Conservation (phyloP, 2,329 filamentous ascomycete genomes). For the Colletotrichum sansevieriae region DNA sequence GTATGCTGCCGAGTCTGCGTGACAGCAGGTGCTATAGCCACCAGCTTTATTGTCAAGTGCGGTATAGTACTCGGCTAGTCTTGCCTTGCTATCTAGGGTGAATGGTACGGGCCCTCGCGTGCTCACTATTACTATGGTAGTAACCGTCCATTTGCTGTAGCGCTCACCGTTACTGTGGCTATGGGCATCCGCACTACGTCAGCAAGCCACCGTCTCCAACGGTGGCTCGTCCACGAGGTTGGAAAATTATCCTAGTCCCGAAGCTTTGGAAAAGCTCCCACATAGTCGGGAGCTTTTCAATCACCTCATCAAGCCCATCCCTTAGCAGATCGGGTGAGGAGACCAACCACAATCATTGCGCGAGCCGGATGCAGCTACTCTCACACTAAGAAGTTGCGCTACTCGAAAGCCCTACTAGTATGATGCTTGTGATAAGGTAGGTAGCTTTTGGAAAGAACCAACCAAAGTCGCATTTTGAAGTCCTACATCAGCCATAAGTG, state of each 20-base stretch:
- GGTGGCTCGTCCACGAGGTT: background rate
- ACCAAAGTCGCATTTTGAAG: background rate
- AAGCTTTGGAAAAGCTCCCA: background rate
- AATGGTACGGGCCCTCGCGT: background rate
- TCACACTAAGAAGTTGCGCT: too few species aligned
- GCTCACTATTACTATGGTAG: background rate
- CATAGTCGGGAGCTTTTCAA: background rate
- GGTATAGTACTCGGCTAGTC: too few species aligned
- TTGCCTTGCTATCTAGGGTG: too few species aligned
- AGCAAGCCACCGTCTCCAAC: background rate
- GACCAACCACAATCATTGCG: background rate
- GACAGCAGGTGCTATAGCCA: too few species aligned
- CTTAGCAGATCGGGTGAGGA: background rate
- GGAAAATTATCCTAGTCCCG: background rate
- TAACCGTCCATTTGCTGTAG: conserved; percentile 1
- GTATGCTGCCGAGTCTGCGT: too few species aligned
- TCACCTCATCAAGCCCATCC: background rate
- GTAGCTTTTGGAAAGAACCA: too few species aligned
- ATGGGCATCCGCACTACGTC: conserved; percentile 1
- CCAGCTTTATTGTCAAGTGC: too few species aligned
- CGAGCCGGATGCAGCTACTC: background rate
- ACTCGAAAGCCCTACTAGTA: too few species aligned
- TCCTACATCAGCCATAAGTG: background rate
- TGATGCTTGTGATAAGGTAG: too few species aligned
- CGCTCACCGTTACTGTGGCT: background rate